phyloP scores from a whole-genome alignment of 176 grass and related monocot genomes.

The Triticum dicoccoides region DNA sequence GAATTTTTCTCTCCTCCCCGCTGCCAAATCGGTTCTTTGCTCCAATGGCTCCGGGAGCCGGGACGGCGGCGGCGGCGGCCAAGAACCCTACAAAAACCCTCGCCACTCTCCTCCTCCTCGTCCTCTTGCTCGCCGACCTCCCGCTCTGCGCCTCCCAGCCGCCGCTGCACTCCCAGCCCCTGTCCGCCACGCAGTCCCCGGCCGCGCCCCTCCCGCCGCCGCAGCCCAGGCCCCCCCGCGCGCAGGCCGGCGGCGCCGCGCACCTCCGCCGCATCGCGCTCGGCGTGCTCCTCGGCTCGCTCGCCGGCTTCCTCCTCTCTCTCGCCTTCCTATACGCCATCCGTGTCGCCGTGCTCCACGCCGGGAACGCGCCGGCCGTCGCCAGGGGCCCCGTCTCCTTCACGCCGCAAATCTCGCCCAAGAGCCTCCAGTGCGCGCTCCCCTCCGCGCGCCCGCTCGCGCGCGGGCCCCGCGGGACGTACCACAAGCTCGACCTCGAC shows the following conservation, averaged over 20 bases:
- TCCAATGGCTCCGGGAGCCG: slow-evolving; percentile 31
- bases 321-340: slow-evolving; percentile 77
- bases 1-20: neutral
- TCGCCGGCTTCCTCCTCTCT: slow-evolving; percentile 74
- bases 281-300: slow-evolving; percentile 78
- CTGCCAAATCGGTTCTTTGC: neutral
- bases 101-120: slow-evolving; percentile 18
- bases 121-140: slow-evolving; percentile 37
- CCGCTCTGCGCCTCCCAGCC: slow-evolving; percentile 52
- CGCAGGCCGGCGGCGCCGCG: slow-evolving; percentile 34
- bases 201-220: slow-evolving; percentile 23
- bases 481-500: slow-evolving; percentile 74
- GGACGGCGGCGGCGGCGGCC: neutral
- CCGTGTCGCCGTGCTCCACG: slow-evolving; percentile 64
- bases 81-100: slow-evolving; percentile 83
- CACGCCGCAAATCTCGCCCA: slow-evolving; percentile 82
- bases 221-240: slow-evolving; percentile 36
- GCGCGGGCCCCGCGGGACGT: slow-evolving; percentile 49
- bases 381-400: slow-evolving; percentile 78
- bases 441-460: slow-evolving; percentile 46
- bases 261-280: slow-evolving; percentile 70
- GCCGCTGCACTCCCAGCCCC: slow-evolving; percentile 65
- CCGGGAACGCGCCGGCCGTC: slow-evolving; percentile 58
- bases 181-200: slow-evolving; percentile 36
- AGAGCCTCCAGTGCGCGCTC: slow-evolving; percentile 61